Evolutionary conservation across 805 yeast genomes (phyloP).

Genomic region (Pichia exigua): DNA sequence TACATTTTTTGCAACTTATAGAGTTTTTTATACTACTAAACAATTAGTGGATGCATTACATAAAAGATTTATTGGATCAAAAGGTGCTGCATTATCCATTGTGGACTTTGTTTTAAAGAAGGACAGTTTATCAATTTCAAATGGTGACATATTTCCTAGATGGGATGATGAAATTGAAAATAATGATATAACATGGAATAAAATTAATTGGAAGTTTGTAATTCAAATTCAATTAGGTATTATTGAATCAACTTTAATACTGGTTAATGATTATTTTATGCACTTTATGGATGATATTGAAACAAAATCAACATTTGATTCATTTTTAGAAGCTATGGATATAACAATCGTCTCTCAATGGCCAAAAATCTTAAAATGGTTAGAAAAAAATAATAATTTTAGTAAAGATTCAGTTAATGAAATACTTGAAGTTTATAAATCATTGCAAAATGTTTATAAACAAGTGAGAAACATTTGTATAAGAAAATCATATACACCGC

Average conservation of each 20-base stretch:
- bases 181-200: conserved; percentile 32
- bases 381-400: conserved; percentile 15
- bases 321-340: conserved; percentile 59
- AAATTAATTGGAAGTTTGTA: conserved; percentile 57
- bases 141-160: conserved; percentile 33
- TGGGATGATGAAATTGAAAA: conserved; percentile 42
- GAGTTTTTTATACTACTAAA: conserved; percentile 55
- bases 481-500: conserved; percentile 63
- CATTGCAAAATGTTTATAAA: conserved; percentile 42
- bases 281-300: conserved; percentile 66
- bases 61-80: conserved; percentile 53
- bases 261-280: conserved; percentile 64
- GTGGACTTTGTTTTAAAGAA: conserved; percentile 10
- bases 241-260: conserved; percentile 62
- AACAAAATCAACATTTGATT: conserved; percentile 53
- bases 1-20: conserved; percentile 62
- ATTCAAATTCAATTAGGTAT: conserved; percentile 78
- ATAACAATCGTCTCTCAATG: conserved; percentile 50
- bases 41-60: conserved; percentile 45
- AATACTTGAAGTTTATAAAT: conserved; percentile 17
- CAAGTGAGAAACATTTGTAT: conserved; percentile 62
- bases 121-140: neutral
- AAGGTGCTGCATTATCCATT: conserved; percentile 52
- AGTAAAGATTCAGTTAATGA: conserved; percentile 13
- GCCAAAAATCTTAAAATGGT: conserved; percentile 31